A percentile compares a stretch with the other conserved stretches of the same genome.
phyloP scores from a whole-genome alignment of 2,329 filamentous ascomycete genomes.

The Fusarium sp. region DNA sequence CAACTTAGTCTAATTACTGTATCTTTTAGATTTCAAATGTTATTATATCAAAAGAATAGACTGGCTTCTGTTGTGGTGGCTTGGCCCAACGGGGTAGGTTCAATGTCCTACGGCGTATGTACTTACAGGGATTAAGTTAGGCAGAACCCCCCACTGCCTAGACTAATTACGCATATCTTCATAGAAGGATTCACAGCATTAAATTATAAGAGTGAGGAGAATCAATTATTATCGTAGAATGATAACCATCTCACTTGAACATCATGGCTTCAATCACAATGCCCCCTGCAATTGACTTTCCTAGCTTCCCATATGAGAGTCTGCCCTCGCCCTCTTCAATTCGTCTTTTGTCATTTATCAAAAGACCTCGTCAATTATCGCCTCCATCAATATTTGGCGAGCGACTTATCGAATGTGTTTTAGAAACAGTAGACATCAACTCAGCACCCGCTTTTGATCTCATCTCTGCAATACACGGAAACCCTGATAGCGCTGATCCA shows the following conservation, averaged over 20 bases:
- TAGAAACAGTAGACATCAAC: not conserved
- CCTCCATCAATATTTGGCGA: not conserved
- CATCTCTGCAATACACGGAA: not conserved
- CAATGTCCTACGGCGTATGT: not conserved
- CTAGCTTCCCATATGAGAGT: not conserved
- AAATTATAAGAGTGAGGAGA: not conserved
- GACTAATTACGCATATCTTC: not conserved
- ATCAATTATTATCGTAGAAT: not conserved
- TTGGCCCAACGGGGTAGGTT: too few relatives aligned
- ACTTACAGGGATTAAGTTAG: not conserved
- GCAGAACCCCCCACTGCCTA: not conserved
- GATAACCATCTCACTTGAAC: fast-evolving
- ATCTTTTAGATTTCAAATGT: too few relatives aligned
- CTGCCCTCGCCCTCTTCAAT: not conserved
- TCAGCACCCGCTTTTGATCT: not conserved
- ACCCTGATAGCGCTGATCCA: not conserved
- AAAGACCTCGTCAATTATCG: slow-evolving; percentile 1
- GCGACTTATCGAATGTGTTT: not conserved
- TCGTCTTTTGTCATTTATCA: slow-evolving; percentile 1
- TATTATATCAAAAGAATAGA: too few relatives aligned
- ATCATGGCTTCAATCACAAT: not conserved
- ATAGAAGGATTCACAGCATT: not conserved
- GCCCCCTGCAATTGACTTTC: not conserved
- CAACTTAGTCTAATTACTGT: too few relatives aligned
- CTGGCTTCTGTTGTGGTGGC: too few relatives aligned